Evolutionary conservation across 1,284 basidiomycete species (phyloP).

Genomic region (Puccinia triticina): DNA sequence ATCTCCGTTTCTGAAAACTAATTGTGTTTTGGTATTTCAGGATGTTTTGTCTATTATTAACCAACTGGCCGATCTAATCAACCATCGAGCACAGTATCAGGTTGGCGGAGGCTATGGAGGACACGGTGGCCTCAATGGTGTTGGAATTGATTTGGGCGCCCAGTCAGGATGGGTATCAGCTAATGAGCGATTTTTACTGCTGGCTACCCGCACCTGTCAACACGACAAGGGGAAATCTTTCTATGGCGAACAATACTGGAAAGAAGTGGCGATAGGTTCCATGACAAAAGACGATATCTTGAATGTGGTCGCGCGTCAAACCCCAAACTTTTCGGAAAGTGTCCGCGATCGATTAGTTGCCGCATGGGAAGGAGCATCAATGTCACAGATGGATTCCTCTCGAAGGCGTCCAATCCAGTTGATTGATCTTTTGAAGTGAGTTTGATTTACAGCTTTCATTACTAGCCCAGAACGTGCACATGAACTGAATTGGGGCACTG

Average conservation of each 20-base stretch:
- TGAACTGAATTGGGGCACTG: conserved; percentile 73
- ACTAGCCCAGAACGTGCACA: conserved; percentile 57
- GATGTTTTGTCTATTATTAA: conserved; percentile 49
- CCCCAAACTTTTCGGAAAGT: conserved; percentile 10
- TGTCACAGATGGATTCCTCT: conserved; percentile 14
- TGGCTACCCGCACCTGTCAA: conserved; percentile 60
- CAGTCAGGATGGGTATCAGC: conserved; percentile 60
- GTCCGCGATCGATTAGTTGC: conserved; percentile 31
- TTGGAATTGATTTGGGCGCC: conserved; percentile 66
- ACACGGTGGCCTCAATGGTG: conserved; percentile 69
- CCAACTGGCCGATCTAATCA: conserved; percentile 48
- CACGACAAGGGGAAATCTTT: conserved; percentile 22
- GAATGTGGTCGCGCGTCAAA: conserved; percentile 52
- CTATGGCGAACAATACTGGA: conserved; percentile 66
- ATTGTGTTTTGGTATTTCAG: conserved; percentile 15
- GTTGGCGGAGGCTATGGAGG: conserved; percentile 53
- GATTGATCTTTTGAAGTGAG: conserved; percentile 38
- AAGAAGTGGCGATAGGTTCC: conserved; percentile 54
- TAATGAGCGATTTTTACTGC: conserved; percentile 61
- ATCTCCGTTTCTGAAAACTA: not conserved
- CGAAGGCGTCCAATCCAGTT: conserved; percentile 22
- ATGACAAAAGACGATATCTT: conserved; percentile 55
- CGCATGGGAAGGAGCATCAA: conserved; percentile 38
- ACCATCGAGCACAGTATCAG: conserved; percentile 46
- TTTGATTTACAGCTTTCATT: conserved; percentile 64